Percentiles rank a stretch among this genome's conserved stretches.
Conservation (phyloP, 2,329 filamentous ascomycete species). For the Beauveria australis region DNA sequence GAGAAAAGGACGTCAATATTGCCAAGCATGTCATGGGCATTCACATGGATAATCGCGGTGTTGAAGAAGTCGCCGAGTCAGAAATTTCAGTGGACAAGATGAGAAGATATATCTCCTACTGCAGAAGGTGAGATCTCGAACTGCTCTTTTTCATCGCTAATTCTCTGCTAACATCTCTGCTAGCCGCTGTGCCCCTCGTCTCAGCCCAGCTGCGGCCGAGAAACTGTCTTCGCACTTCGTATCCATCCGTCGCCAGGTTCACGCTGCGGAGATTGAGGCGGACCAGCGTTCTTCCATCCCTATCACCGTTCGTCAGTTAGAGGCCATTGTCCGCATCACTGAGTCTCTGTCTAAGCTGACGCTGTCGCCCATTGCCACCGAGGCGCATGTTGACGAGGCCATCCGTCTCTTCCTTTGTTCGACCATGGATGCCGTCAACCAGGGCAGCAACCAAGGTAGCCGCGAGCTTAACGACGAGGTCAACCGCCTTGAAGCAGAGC, state of each 20-base stretch:
- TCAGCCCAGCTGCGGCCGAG: constrained; percentile 85
- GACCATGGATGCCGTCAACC: constrained; percentile 96
- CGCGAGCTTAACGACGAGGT: constrained; percentile 89
- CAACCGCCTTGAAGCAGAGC: constrained; percentile 76
- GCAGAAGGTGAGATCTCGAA: constrained; percentile 68
- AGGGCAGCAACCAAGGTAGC: constrained; percentile 74
- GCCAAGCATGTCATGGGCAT: constrained; percentile 96
- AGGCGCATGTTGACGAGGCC: constrained; percentile 91
- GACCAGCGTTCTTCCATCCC: constrained; percentile 90
- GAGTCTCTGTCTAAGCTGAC: constrained; percentile 90
- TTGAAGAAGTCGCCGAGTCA: constrained; percentile 74
- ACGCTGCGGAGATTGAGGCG: constrained; percentile 80
- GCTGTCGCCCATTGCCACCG: constrained; percentile 76
- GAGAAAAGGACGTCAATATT: constrained; percentile 83
- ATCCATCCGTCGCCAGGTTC: constrained; percentile 88
- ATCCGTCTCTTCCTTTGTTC: constrained; percentile 93
- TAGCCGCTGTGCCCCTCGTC: constrained; percentile 83
- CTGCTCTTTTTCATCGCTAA: background rate
- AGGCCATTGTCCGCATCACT: constrained; percentile 94
- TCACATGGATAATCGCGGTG: constrained; percentile 81
- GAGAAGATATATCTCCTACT: constrained; percentile 95
- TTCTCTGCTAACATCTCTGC: constrained; percentile 20
- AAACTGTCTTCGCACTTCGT: constrained; percentile 97
- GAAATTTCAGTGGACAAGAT: constrained; percentile 95
- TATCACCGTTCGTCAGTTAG: constrained; percentile 93